Percentiles rank a stretch among this genome's conserved stretches.
phyloP scores from a whole-genome alignment of 2,329 filamentous ascomycete species.

The Escovopsis sp. region DNA sequence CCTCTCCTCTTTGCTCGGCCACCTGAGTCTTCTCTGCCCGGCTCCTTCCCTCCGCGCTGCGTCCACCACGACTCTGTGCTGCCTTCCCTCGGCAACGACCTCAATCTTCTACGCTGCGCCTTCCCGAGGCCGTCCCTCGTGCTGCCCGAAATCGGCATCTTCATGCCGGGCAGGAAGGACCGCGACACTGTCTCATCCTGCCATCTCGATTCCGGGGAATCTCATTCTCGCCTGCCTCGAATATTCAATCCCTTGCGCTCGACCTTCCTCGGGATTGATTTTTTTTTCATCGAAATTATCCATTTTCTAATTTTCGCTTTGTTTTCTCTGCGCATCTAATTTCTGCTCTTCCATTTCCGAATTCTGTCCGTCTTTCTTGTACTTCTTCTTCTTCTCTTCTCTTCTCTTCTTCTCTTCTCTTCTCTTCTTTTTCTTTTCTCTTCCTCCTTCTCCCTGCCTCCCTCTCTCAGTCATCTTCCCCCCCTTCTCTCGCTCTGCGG shows the following conservation, averaged over 20 bases:
- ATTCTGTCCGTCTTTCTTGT: background rate
- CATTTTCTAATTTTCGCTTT: too few species aligned
- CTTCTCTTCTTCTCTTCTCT: background rate
- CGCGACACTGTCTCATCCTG: background rate
- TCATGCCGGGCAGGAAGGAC: constrained; percentile 6
- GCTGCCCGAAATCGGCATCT: constrained; percentile 10
- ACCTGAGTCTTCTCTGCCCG: background rate
- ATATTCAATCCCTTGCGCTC: background rate
- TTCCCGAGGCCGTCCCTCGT: constrained; percentile 8
- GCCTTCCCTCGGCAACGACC: background rate
- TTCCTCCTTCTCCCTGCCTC: constrained; percentile 5
- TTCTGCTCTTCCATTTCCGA: too few species aligned
- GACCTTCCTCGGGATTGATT: background rate
- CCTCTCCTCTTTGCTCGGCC: background rate
- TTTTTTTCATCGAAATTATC: too few species aligned
- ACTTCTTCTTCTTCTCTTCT: background rate
- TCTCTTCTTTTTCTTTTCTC: background rate
- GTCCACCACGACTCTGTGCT: constrained; percentile 1
- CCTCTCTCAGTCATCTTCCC: constrained; percentile 1
- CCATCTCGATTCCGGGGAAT: background rate
- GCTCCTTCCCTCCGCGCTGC: constrained; percentile 1
- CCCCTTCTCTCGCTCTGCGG: background rate
- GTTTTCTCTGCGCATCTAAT: too few species aligned
- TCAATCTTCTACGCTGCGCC: constrained; percentile 4
- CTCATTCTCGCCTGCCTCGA: background rate